phyloP scores from a whole-genome alignment of 306 rosid species.

The Betula pendula region DNA sequence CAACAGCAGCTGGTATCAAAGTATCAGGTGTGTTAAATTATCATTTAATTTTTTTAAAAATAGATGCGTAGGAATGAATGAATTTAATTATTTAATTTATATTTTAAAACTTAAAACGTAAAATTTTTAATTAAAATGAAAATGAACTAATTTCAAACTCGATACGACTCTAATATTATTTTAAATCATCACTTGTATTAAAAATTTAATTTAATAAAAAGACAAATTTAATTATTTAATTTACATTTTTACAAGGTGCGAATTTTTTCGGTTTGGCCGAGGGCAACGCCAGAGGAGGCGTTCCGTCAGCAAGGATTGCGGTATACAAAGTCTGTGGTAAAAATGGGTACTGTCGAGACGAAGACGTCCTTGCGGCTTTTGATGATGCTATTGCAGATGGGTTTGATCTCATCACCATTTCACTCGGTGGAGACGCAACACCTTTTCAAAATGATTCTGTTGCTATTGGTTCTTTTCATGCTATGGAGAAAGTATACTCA shows the following conservation, averaged over 20 bases:
- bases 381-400: conserved; percentile 57
- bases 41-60: too few species aligned
- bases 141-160: too few species aligned
- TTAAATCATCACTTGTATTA: too few species aligned
- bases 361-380: conserved; percentile 27
- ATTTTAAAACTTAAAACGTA: too few species aligned
- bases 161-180: too few species aligned
- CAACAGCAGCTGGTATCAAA: conserved; percentile 27
- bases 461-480: conserved; percentile 45
- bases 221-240: too few species aligned
- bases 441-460: neutral
- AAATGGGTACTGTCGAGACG: neutral
- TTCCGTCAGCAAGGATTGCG: conserved; percentile 32
- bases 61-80: too few species aligned
- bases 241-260: too few species aligned
- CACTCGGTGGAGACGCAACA: neutral
- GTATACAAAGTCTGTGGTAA: conserved; percentile 1
- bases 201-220: too few species aligned
- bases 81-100: too few species aligned
- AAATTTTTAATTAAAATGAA: too few species aligned
- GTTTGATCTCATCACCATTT: conserved; percentile 32
- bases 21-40: neutral
- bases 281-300: conserved; percentile 28
- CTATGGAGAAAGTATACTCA: conserved; percentile 40
- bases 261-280: conserved; percentile 21